Conservation (phyloP, 1,284 basidiomycete genomes). For the Leccinum fallax region DNA sequence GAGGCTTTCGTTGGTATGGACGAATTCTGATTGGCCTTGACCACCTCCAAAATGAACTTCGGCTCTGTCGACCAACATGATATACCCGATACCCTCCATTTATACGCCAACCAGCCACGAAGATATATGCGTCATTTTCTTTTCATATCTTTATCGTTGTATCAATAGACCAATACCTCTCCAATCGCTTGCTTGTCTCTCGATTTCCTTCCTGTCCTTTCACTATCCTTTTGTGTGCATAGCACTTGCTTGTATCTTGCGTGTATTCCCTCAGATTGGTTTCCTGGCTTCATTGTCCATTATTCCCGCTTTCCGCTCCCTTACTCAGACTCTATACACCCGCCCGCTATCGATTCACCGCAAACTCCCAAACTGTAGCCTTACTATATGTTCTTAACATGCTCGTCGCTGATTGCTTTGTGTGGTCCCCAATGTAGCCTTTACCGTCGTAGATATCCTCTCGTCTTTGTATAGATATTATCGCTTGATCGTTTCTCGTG, state of each 20-base stretch:
- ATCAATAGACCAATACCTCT: conserved; percentile 7
- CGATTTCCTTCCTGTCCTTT: background rate
- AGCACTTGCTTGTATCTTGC: background rate
- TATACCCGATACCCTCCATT: conserved; percentile 6
- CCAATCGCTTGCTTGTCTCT: background rate
- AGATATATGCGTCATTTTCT: background rate
- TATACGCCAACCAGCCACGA: background rate
- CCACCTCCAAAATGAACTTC: background rate
- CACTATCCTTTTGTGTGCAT: background rate
- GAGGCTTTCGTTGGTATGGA: conserved; percentile 11
- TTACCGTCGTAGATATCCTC: background rate
- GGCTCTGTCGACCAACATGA: too few relatives aligned
- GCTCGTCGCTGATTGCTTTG: background rate
- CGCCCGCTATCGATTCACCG: background rate
- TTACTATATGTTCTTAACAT: background rate
- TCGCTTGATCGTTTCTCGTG: background rate
- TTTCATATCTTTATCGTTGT: conserved; percentile 3
- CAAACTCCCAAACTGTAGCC: background rate
- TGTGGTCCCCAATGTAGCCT: background rate
- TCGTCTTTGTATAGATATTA: background rate
- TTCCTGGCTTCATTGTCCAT: background rate
- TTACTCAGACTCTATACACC: background rate
- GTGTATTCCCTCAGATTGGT: background rate
- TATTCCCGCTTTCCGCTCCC: background rate
- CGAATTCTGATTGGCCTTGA: background rate